Evolutionary conservation across 1,284 basidiomycete genomes (phyloP), one percentile per base, ranked within the genome.

Genomic region (Cryptococcus jaspeensis): DNA sequence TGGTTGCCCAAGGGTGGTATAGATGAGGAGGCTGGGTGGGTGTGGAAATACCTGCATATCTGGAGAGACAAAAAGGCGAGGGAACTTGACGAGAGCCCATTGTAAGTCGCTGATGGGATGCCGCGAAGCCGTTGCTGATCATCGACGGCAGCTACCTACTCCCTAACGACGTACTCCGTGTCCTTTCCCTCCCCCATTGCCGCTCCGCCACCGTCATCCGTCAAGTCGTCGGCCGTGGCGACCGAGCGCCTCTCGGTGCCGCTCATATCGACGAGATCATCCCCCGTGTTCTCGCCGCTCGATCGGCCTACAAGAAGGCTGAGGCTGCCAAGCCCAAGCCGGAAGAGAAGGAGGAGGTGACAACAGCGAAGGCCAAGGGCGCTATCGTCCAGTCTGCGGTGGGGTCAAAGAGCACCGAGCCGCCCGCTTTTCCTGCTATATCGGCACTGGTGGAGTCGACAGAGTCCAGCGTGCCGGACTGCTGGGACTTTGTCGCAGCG

Each of bases 51-150:
- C 0, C 79, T 96, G 18, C 92, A 96, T 76, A 80, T 78, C 32
- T 98, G 95, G 95, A 82, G 95, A 61, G 94, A 98, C 71, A 69
- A 72, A 3, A 78, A 88, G 1, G 90, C 92, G 0, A 81, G 92
- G 50, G 84, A 87, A 57, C 87, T 92, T 62, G 95, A 98, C 72
- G 95, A 98, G 75, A 89, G 89, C 70, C 84, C 84, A 5, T 80
- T 87, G 85, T 92, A 72, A 59, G 84, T 79, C 28, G 60, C 15
- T 32, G 28, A 32, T 32, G 5, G 4, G 5, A 9, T 32, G 28
- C 28, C 28, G 9, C n/a, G 28, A 32, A 32, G 4, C 4, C 28
- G 9, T 20, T 18, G 28, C 47, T 63, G 47, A 60, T n/a, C 52
- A 9, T 28, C 23, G 18, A 39, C 28, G 37, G 25, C 48, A 65